Evolutionary conservation across 2,329 filamentous ascomycete species (phyloP), one percentile per base, ranked within the genome.

Genomic region (Neonectria faginata): DNA sequence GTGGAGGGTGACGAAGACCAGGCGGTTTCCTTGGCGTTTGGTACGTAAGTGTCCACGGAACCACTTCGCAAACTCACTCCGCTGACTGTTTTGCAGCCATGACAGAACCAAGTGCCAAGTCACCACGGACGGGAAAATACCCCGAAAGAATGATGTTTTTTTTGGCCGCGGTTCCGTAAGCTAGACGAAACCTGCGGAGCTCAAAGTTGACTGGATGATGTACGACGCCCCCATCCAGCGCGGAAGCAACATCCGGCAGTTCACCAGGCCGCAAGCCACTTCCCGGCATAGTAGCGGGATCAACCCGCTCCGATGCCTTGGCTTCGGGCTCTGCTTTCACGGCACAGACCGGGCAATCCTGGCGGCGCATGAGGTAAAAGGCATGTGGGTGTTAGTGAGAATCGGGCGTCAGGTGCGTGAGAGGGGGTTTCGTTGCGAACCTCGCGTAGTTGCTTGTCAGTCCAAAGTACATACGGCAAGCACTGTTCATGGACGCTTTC

Each of bases 381-480:
- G 20, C 16, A 54, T 53, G n/a, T 14, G 55, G 47, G 45, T 45
- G 31, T 47, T 47, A 39, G 27, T 33, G 20, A 39, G 20, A 27
- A 47, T 59, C 45, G 11, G 42, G 55, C 42, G 44, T 47, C 27
- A 14, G 16, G 20, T 31, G 57, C 20, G 48, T 25, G 6, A 41
- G 39, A 60, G 48, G 18, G 33, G 39, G 14, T 18, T 18, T 27
- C 48, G 9, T 51, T 36, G 48, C 29, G 11, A 33, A 5, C 45
- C 27, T 51, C 29, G 29, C 6, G n/a, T 51, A 18, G 29, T n/a
- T 33, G 6, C 39, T 27, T 47, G 48, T 41, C 22, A 27, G 25
- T 25, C 36, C 16, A 10, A 36, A 53, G 22, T 61, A 39, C 48
- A 27, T 58, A 44, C 33, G 14, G 56, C 52, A 56, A 45, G 48